Conservation (phyloP, 495 filamentous ascomycete species). For the Aspergillus incahuasiensis region DNA sequence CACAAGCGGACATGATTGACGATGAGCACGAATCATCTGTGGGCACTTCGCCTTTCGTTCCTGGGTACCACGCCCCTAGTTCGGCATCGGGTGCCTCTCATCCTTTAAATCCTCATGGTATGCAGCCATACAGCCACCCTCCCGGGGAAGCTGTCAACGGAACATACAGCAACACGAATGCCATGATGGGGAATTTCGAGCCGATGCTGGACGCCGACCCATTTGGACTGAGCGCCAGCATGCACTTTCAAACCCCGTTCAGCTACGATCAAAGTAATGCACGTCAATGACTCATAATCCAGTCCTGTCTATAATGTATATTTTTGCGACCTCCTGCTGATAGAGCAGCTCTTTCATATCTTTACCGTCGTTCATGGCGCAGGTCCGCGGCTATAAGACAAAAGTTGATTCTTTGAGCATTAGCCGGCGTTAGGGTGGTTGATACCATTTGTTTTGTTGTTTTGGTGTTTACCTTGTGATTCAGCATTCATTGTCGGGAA, state of each 20-base stretch:
- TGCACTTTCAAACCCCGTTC: constrained; percentile 91
- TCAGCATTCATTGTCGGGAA: constrained; percentile 4
- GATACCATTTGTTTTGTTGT: constrained; percentile 26
- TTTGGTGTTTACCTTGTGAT: constrained; percentile 6
- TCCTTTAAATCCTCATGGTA: constrained; percentile 27
- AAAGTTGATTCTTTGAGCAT: constrained; percentile 22
- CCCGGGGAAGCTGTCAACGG: constrained; percentile 34
- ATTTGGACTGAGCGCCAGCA: constrained; percentile 84
- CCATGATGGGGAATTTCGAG: constrained; percentile 70
- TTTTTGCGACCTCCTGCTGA: constrained; percentile 3
- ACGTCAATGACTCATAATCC: constrained; percentile 27
- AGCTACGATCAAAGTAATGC: constrained; percentile 60
- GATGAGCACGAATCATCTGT: constrained; percentile 69
- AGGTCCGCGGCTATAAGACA: constrained; percentile 16
- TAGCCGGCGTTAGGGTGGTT: constrained; percentile 24
- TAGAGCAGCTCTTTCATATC: constrained; percentile 6
- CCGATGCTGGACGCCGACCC: constrained; percentile 85
- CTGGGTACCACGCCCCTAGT: constrained; percentile 46
- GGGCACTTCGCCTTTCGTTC: constrained; percentile 63
- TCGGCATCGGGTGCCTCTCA: constrained; percentile 41
- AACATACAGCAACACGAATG: constrained; percentile 54
- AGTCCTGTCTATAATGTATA: not conserved
- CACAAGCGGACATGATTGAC: constrained; percentile 90
- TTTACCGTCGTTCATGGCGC: constrained; percentile 9
- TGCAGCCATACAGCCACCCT: constrained; percentile 37